phyloP scores from a whole-genome alignment of 73 alveolate species.

The Stentor coeruleus region DNA sequence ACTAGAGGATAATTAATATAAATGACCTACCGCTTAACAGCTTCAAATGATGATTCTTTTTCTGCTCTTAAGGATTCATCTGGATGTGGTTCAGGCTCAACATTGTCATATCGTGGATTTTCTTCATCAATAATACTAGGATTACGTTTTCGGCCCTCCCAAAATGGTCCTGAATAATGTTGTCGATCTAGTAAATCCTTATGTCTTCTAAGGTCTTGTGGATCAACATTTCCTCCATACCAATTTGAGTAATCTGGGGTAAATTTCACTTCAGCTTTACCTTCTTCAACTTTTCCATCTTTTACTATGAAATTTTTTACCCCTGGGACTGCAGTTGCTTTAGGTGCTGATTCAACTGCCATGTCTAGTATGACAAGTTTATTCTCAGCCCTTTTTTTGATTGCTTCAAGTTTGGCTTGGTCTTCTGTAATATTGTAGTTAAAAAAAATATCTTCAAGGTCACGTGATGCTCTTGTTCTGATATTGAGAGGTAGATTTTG shows the following conservation, averaged over 20 bases:
- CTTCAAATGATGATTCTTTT: background rate
- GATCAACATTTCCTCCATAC: slow-evolving; percentile 80
- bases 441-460: background rate
- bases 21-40: background rate
- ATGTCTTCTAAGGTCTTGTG: slow-evolving; percentile 74
- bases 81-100: slow-evolving; percentile 6
- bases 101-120: background rate
- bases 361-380: background rate
- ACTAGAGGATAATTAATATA: background rate
- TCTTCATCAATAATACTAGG: slow-evolving; percentile 63
- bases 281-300: slow-evolving; percentile 75
- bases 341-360: background rate
- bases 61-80: background rate
- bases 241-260: slow-evolving; percentile 59
- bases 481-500: background rate
- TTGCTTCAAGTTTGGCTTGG: slow-evolving; percentile 9
- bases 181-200: slow-evolving; percentile 78
- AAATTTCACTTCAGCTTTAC: slow-evolving; percentile 61
- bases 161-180: slow-evolving; percentile 75
- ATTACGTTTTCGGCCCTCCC: slow-evolving; percentile 76
- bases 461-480: slow-evolving; percentile 20
- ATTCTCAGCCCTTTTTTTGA: slow-evolving; percentile 25
- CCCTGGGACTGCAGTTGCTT: slow-evolving; percentile 38
- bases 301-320: slow-evolving; percentile 25
- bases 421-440: slow-evolving; percentile 15